Percentiles rank a stretch among this genome's conserved stretches.
phyloP scores from a whole-genome alignment of 768 basidiomycete genomes.

The Steccherinum ochraceum region DNA sequence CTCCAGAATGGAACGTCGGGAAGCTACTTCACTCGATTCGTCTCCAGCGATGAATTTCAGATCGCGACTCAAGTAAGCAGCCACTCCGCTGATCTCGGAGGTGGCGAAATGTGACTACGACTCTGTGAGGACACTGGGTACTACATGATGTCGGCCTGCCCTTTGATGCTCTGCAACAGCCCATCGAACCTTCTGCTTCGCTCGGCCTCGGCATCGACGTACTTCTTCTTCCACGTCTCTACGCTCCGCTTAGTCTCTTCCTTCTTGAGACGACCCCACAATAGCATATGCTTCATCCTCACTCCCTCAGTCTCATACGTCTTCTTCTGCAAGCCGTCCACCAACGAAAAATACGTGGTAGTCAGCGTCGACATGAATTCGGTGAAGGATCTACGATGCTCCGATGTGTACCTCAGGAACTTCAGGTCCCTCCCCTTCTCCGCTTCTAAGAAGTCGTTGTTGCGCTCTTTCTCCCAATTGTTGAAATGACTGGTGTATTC shows the following conservation, averaged over 20 bases:
- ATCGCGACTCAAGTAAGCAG: too few relatives aligned
- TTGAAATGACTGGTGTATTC: not conserved
- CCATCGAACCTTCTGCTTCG: not conserved
- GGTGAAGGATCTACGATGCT: not conserved
- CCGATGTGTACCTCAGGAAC: not conserved
- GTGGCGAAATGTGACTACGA: too few relatives aligned
- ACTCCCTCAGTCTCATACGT: not conserved
- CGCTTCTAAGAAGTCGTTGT: not conserved
- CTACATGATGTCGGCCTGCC: too few relatives aligned
- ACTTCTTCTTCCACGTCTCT: not conserved
- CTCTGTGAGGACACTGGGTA: too few relatives aligned
- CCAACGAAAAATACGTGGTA: not conserved
- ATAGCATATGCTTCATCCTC: not conserved
- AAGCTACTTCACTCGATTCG: too few relatives aligned
- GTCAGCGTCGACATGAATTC: not conserved
- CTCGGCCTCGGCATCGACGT: not conserved
- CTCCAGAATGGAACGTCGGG: too few relatives aligned
- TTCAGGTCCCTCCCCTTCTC: not conserved
- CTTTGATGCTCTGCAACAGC: not conserved
- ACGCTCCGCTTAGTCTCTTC: not conserved
- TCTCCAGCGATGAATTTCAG: too few relatives aligned
- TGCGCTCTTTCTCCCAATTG: not conserved
- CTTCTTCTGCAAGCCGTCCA: not conserved
- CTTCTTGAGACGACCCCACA: not conserved
- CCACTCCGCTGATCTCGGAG: too few relatives aligned